A percentile compares a stretch with the other conserved stretches of the same genome.
phyloP scores from a whole-genome alignment of 345 rosid genomes.

The Limnanthes douglasii region DNA sequence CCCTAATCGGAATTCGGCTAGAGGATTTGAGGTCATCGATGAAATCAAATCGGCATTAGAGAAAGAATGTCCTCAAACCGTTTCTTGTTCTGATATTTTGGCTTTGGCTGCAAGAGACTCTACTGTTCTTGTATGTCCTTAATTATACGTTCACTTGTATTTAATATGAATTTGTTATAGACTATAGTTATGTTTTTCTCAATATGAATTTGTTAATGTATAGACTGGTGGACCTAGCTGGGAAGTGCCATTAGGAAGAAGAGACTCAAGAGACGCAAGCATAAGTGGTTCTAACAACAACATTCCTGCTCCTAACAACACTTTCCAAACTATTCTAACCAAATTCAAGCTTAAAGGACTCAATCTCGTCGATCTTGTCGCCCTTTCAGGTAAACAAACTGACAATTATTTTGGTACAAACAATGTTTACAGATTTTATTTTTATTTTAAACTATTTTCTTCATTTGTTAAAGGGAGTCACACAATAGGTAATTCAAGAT shows the following conservation, averaged over 20 bases:
- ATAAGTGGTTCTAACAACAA: slow-evolving; percentile 62
- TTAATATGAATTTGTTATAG: neutral
- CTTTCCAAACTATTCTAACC: slow-evolving; percentile 40
- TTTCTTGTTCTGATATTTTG: slow-evolving; percentile 81
- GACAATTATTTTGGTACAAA: no score
- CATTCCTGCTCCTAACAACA: slow-evolving; percentile 56
- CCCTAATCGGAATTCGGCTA: slow-evolving; percentile 61
- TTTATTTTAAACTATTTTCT: slow-evolving; percentile 1
- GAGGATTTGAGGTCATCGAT: slow-evolving; percentile 80
- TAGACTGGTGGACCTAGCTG: slow-evolving; percentile 87
- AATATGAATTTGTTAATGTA: neutral
- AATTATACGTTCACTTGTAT: neutral
- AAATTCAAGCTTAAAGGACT: slow-evolving; percentile 52
- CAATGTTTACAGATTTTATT: neutral
- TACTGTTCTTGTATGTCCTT: slow-evolving; percentile 55
- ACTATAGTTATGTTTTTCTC: slow-evolving; percentile 2
- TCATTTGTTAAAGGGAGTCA: slow-evolving; percentile 51
- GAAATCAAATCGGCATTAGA: slow-evolving; percentile 66
- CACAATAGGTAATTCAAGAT: slow-evolving; percentile 70
- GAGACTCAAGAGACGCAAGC: slow-evolving; percentile 61
- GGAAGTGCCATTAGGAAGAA: slow-evolving; percentile 83
- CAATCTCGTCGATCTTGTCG: slow-evolving; percentile 54
- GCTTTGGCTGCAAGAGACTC: slow-evolving; percentile 87
- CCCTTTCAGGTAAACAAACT: slow-evolving; percentile 52
- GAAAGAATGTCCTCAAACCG: slow-evolving; percentile 53